phyloP scores from a whole-genome alignment of 805 yeast species.

The Teunomyces kruisii region DNA sequence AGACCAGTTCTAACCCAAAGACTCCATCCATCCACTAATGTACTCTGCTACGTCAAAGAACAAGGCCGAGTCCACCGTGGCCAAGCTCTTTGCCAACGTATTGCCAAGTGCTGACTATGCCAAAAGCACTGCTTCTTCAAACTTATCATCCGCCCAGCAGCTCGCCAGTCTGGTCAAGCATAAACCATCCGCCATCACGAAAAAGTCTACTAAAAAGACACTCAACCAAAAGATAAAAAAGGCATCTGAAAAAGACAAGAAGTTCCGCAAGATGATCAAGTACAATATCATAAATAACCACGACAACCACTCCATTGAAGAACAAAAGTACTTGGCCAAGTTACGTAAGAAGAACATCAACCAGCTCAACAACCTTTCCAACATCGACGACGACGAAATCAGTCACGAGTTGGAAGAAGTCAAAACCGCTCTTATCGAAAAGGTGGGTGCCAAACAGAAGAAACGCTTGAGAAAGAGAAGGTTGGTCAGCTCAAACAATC shows the following conservation, averaged over 20 bases:
- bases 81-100: slow-evolving; percentile 22
- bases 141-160: slow-evolving; percentile 12
- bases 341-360: slow-evolving; percentile 38
- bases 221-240: slow-evolving; percentile 22
- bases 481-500: slow-evolving; percentile 5
- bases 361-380: slow-evolving; percentile 25
- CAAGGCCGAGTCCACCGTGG: slow-evolving; percentile 24
- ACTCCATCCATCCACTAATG: background rate
- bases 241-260: slow-evolving; percentile 26
- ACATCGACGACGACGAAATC: slow-evolving; percentile 31
- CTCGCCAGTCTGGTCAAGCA: slow-evolving; percentile 11
- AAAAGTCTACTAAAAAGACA: slow-evolving; percentile 6
- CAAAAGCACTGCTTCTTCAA: background rate
- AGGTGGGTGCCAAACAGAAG: slow-evolving; percentile 16
- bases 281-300: slow-evolving; percentile 40
- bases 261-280: slow-evolving; percentile 36
- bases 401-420: slow-evolving; percentile 30
- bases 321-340: slow-evolving; percentile 37
- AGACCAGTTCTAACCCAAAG: no score
- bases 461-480: slow-evolving; percentile 25
- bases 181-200: slow-evolving; percentile 5
- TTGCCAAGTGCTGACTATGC: slow-evolving; percentile 16
- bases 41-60: slow-evolving; percentile 14
- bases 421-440: slow-evolving; percentile 24
- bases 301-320: slow-evolving; percentile 28